A percentile compares a stretch with the other conserved stretches of the same genome.
phyloP scores from a whole-genome alignment of 257 asterid genomes.

The Anisodus tanguticus region DNA sequence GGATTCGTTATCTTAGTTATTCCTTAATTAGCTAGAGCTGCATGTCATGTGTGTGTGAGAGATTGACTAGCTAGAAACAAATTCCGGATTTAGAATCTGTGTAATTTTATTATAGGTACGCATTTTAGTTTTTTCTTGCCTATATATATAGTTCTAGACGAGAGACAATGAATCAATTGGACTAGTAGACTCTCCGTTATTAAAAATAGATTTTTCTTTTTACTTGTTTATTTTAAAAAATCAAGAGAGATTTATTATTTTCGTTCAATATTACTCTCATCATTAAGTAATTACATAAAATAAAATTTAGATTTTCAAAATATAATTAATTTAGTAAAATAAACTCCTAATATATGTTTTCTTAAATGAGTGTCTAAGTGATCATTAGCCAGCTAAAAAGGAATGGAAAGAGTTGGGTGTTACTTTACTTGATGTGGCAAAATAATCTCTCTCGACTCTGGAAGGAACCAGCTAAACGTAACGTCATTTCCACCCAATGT shows the following conservation, averaged over 20 bases:
- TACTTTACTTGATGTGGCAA: background rate
- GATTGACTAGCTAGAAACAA: background rate
- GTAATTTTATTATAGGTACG: background rate
- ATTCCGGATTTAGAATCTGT: background rate
- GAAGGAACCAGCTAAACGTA: background rate
- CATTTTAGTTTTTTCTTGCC: background rate
- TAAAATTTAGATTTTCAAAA: too few species aligned
- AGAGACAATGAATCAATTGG: background rate
- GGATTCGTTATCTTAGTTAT: background rate
- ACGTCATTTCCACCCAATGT: constrained; percentile 1
- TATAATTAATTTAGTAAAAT: too few species aligned
- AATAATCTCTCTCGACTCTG: background rate
- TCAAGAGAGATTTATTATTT: too few species aligned
- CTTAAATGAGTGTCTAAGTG: too few species aligned
- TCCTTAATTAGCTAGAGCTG: background rate
- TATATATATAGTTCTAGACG: background rate
- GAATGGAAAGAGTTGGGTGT: too few species aligned
- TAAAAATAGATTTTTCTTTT: too few species aligned
- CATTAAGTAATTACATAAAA: too few species aligned
- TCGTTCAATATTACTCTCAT: too few species aligned
- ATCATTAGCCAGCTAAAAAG: too few species aligned
- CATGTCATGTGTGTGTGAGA: background rate
- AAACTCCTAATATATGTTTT: too few species aligned
- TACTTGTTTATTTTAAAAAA: too few species aligned
- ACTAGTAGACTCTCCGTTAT: too few species aligned